Base-by-base conservation (phyloP, 148 eudicot species). In the Vaccinium corymbosum region DNA sequence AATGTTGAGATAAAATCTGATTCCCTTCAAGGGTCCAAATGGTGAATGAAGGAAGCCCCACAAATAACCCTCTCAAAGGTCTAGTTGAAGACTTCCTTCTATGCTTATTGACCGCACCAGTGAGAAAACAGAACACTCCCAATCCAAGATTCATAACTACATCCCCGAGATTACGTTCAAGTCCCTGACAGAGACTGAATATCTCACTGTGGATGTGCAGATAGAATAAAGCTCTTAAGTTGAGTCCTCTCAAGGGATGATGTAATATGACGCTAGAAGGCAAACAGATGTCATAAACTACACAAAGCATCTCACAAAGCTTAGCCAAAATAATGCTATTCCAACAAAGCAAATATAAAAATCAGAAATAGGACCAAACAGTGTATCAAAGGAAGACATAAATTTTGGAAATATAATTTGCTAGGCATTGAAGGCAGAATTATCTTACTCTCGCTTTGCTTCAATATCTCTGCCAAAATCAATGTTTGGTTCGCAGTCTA, bases 401-500 rank as follows among this genome's bases (percentile, higher is more conserved):
- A 22, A 25, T 15, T 66, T 27, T 12, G 29, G 16, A 66, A 25
- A 25, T 12, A 25, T 0, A 66, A 66, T 25, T 66, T n/a, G 11
- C 38, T 25, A 12, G 35, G 72, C 35, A 66, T 62, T 11, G 22
- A 32, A 56, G 83, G 22, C 38, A 35, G 38, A 35, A 35, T 35
- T 35, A 78, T 62, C 98, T 89, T 96, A 96, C 98, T 93, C 93
- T 66, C 89, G 86, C 87, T 96, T 96, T 77, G 98, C 98, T 80
- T 96, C 98, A 68, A 93, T 85, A 87, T 96, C 98, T 85, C 85
- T 88, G 91, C 83, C 93, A 42, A 96, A 96, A 87, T 96, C 98
- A 80, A 96, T 92, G 82, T 93, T 93, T 5, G 94, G 94, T 81
- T 96, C 98, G 78, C 98, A 96, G 88, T 96, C 98, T 2, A 96